Percentiles rank a stretch among this genome's conserved stretches.
Conservation (phyloP, 1,139 yeast genomes). For the Pichia sp. region DNA sequence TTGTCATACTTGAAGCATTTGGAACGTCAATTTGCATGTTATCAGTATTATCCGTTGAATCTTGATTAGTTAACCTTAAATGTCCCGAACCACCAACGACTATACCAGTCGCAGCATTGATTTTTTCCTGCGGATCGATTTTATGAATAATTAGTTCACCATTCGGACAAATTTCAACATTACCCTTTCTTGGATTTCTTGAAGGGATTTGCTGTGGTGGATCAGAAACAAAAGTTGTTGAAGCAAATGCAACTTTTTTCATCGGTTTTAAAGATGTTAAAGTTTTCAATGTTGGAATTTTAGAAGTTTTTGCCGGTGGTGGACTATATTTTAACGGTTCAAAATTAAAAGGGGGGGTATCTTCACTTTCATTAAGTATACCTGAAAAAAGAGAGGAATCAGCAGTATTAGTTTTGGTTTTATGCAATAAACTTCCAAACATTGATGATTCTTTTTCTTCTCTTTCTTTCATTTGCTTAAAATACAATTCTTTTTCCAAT, state of each 20-base stretch:
- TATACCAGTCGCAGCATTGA: slow-evolving; percentile 51
- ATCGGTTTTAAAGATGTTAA: slow-evolving; percentile 40
- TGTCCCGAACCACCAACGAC: slow-evolving; percentile 79
- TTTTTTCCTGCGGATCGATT: slow-evolving; percentile 54
- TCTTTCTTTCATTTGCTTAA: slow-evolving; percentile 17
- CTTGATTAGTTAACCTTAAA: slow-evolving; percentile 32
- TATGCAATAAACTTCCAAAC: slow-evolving; percentile 27
- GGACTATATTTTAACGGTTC: slow-evolving; percentile 16
- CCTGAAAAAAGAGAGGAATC: slow-evolving; percentile 16
- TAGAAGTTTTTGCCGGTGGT: slow-evolving; percentile 25
- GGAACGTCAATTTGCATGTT: slow-evolving; percentile 20
- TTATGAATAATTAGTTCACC: slow-evolving; percentile 60
- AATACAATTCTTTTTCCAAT: slow-evolving; percentile 21
- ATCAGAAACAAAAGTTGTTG: slow-evolving; percentile 68
- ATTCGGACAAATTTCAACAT: slow-evolving; percentile 58
- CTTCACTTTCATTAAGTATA: slow-evolving; percentile 22
- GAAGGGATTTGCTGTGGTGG: slow-evolving; percentile 97
- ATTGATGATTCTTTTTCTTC: slow-evolving; percentile 19
- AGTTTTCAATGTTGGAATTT: slow-evolving; percentile 25
- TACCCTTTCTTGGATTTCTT: slow-evolving; percentile 72
- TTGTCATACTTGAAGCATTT: slow-evolving; percentile 32
- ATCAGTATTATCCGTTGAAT: slow-evolving; percentile 8
- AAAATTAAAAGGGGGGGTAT: slow-evolving; percentile 20
- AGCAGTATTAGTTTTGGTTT: slow-evolving; percentile 20
- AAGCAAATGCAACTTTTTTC: slow-evolving; percentile 66